These are phyloP conservation scores for Corymbia citriodora DNA, from an alignment of 441 rosid species.

Conservation along the genomic window DNA sequence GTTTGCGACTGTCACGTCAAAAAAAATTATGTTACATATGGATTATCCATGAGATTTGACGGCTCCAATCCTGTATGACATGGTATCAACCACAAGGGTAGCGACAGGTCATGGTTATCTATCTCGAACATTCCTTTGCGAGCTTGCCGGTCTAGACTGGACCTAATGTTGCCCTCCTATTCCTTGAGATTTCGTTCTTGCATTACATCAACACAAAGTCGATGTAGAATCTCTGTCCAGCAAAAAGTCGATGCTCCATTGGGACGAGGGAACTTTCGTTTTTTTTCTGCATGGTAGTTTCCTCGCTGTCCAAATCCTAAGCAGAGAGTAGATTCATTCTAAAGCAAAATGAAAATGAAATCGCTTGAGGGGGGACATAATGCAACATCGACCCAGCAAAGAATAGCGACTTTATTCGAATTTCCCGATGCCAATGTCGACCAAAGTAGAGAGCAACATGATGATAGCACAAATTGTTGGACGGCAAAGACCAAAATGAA, in stretches of 20 bases:
- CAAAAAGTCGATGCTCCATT: background rate
- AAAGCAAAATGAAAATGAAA: background rate
- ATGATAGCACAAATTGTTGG: background rate
- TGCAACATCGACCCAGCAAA: background rate
- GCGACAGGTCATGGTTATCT: background rate
- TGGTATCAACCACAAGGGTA: background rate
- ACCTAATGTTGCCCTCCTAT: background rate
- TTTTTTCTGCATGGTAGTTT: background rate
- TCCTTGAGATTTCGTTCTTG: background rate
- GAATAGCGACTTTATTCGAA: background rate
- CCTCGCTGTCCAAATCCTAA: background rate
- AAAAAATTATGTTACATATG: background rate
- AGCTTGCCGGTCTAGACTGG: background rate
- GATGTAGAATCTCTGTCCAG: background rate
- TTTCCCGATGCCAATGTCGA: background rate
- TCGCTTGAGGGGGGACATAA: background rate
- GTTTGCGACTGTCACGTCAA: background rate
- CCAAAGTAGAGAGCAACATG: background rate
- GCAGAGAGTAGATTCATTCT: background rate
- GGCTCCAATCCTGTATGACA: background rate
- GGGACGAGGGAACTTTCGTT: background rate
- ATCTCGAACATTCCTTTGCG: background rate
- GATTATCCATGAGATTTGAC: background rate
- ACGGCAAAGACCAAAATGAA: background rate
- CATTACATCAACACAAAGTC: background rate